Evolutionary conservation across 257 asterid genomes (phyloP).

Genomic region (Scutellaria baicalensis): DNA sequence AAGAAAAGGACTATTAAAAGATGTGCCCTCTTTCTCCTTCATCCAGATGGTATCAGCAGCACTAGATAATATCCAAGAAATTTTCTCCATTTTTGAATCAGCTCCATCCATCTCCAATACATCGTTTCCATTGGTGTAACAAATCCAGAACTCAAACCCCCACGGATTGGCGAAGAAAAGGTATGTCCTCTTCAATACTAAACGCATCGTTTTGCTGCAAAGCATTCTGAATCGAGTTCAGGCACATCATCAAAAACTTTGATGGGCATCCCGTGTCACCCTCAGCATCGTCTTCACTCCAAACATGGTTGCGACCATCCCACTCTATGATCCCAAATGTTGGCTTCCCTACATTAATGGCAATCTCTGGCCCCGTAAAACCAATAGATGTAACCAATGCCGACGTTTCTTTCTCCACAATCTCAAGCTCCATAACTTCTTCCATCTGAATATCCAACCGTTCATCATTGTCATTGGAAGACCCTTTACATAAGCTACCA

Average conservation of each 20-base stretch:
- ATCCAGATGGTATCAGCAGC: slow-evolving; percentile 65
- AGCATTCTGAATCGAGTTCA: slow-evolving; percentile 44
- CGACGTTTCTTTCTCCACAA: slow-evolving; percentile 3
- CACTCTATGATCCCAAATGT: slow-evolving; percentile 11
- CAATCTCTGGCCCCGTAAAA: slow-evolving; percentile 23
- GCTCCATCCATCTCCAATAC: slow-evolving; percentile 40
- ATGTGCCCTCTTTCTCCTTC: slow-evolving; percentile 56
- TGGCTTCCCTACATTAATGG: slow-evolving; percentile 27
- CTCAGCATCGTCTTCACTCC: slow-evolving; percentile 16
- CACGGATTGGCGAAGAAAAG: slow-evolving; percentile 47
- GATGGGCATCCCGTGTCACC: slow-evolving; percentile 44
- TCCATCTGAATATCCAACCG: background rate
- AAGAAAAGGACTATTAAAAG: slow-evolving; percentile 58
- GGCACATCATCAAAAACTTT: slow-evolving; percentile 50
- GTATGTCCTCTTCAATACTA: slow-evolving; percentile 22
- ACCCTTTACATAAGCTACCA: background rate
- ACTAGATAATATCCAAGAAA: slow-evolving; percentile 72
- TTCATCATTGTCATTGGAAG: background rate
- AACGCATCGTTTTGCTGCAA: slow-evolving; percentile 29
- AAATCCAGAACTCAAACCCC: slow-evolving; percentile 79
- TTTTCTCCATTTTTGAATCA: slow-evolving; percentile 38
- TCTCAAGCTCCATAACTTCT: background rate
- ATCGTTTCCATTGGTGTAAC: slow-evolving; percentile 44
- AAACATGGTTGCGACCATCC: slow-evolving; percentile 12
- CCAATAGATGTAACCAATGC: slow-evolving; percentile 8